Evolutionary conservation across 2,329 filamentous ascomycete species (phyloP).

Genomic region (Venturia asperata): DNA sequence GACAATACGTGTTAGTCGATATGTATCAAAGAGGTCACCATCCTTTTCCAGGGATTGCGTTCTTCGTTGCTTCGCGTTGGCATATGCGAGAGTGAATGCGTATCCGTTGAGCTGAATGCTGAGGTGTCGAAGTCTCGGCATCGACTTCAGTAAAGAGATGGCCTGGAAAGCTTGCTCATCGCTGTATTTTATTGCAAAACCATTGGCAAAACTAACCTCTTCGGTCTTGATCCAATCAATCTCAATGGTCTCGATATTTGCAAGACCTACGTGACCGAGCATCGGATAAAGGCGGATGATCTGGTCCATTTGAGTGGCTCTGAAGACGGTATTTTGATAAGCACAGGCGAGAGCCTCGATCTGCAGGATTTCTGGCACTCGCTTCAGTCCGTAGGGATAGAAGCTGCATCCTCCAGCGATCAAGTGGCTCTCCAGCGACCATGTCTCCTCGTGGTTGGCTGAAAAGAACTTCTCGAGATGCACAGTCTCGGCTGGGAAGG

Average conservation of each 20-base stretch:
- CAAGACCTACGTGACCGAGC: background rate
- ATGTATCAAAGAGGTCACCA: background rate
- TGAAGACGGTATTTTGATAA: background rate
- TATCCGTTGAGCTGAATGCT: background rate
- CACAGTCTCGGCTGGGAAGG: background rate
- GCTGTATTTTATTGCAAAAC: background rate
- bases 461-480: background rate
- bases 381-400: slow-evolving; percentile 2
- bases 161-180: slow-evolving; percentile 4
- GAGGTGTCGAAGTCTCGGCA: background rate
- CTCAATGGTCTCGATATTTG: slow-evolving; percentile 2
- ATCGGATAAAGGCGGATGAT: background rate
- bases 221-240: slow-evolving; percentile 9
- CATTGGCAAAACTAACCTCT: background rate
- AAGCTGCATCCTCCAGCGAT: slow-evolving; percentile 2
- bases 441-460: background rate
- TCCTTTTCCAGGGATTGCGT: background rate
- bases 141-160: slow-evolving; percentile 1
- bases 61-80: background rate
- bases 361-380: background rate
- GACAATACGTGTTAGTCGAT: background rate
- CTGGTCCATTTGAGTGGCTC: slow-evolving; percentile 1
- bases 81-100: slow-evolving; percentile 10
- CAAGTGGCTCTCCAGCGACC: background rate
- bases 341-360: slow-evolving; percentile 1